Evolutionary conservation across 148 eudicot genomes (phyloP).

Genomic region (Rhododendron griersonianum): DNA sequence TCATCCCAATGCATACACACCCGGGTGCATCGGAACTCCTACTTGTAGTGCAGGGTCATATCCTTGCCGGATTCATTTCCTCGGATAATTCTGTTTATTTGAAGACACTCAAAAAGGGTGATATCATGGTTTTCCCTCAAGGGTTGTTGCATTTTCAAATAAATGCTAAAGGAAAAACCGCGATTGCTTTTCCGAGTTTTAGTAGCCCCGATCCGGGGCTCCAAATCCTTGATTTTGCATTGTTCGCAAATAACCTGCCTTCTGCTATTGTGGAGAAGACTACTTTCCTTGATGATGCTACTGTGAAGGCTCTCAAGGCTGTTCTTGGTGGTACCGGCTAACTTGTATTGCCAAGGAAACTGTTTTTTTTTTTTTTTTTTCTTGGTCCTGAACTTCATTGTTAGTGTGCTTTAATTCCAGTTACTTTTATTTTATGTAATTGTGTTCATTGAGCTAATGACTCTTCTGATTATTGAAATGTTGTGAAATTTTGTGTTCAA

Average conservation of each 20-base stretch:
- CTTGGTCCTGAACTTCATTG: neutral
- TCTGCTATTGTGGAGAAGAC: slow-evolving; percentile 40
- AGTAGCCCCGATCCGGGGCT: slow-evolving; percentile 67
- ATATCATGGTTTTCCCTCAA: slow-evolving; percentile 73
- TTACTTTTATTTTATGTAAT: neutral
- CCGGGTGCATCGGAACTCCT: slow-evolving; percentile 59
- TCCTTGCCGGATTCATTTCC: slow-evolving; percentile 65
- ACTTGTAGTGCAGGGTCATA: slow-evolving; percentile 46
- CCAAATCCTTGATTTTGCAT: slow-evolving; percentile 69
- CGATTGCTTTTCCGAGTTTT: slow-evolving; percentile 55
- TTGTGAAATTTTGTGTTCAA: neutral
- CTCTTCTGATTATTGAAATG: slow-evolving; percentile 1
- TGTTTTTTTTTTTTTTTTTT: neutral
- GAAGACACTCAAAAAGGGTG: slow-evolving; percentile 52
- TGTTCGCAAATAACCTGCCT: slow-evolving; percentile 56
- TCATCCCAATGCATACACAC: slow-evolving; percentile 86
- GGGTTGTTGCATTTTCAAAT: slow-evolving; percentile 80
- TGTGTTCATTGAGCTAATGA: neutral
- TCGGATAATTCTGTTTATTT: slow-evolving; percentile 51
- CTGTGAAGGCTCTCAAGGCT: slow-evolving; percentile 68
- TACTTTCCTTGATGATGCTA: slow-evolving; percentile 58
- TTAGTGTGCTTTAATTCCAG: neutral
- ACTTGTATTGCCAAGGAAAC: neutral
- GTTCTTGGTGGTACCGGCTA: slow-evolving; percentile 69
- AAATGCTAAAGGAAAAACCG: slow-evolving; percentile 38